phyloP scores from a whole-genome alignment of 1,284 basidiomycete species.

The Wolfiporia cocos region DNA sequence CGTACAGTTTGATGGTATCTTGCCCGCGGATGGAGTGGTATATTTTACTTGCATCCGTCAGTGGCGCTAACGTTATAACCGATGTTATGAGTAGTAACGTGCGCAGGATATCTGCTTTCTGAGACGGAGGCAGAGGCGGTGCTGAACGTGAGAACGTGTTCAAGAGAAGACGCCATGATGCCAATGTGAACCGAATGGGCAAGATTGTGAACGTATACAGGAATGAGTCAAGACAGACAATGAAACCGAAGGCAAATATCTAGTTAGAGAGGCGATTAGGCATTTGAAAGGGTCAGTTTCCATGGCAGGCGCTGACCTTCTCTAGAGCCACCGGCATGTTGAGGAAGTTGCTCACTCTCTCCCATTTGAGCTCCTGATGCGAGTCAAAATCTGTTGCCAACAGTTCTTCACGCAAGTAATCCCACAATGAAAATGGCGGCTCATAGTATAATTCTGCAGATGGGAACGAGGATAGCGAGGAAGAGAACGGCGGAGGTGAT shows the following conservation, averaged over 20 bases:
- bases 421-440: conserved; percentile 81
- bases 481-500: conserved; percentile 9
- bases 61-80: conserved; percentile 69
- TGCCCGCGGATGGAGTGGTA: conserved; percentile 99
- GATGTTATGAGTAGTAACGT: conserved; percentile 74
- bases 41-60: conserved; percentile 97
- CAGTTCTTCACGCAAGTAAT: conserved; percentile 84
- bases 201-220: conserved; percentile 98
- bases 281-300: background rate
- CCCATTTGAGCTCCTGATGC: conserved; percentile 92
- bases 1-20: conserved; percentile 97
- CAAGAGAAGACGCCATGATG: conserved; percentile 50
- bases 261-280: conserved; percentile 26
- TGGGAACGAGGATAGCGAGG: conserved; percentile 15
- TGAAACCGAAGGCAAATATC: conserved; percentile 90
- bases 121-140: conserved; percentile 69
- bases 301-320: conserved; percentile 51
- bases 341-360: conserved; percentile 96
- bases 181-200: conserved; percentile 82
- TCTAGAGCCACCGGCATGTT: conserved; percentile 92
- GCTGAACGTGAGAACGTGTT: conserved; percentile 47
- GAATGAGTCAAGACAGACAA: conserved; percentile 95
- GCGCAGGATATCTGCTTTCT: conserved; percentile 89
- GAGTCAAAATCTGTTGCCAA: conserved; percentile 90
- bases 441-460: conserved; percentile 19